Percentiles rank a stretch among this genome's conserved stretches.
These are phyloP conservation scores for Eurotiales sp. DNA, from an alignment of 2,329 filamentous ascomycete genomes.

Conservation along the genomic window DNA sequence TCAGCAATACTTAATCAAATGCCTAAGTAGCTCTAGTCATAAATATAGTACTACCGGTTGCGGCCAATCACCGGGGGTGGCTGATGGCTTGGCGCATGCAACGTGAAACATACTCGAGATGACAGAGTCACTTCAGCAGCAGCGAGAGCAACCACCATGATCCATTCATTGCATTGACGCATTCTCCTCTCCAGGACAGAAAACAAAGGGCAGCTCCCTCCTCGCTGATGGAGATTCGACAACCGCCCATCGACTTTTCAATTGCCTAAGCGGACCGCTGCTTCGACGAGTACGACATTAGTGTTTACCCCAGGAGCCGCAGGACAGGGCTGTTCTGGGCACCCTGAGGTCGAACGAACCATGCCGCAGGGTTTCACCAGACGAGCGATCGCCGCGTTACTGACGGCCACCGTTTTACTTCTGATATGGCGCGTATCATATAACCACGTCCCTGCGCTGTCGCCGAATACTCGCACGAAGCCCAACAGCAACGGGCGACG, in stretches of 20 bases:
- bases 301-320: neutral
- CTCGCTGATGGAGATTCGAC: conserved; percentile 3
- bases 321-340: neutral
- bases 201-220: neutral
- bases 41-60: neutral
- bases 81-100: neutral
- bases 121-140: no score
- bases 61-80: neutral
- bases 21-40: no score
- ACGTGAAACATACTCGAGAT: neutral
- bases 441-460: neutral
- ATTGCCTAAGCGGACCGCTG: conserved; percentile 1
- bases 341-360: neutral
- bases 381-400: conserved; percentile 14
- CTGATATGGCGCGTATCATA: conserved; percentile 13
- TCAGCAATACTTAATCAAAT: no score
- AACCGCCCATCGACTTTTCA: conserved; percentile 1
- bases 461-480: neutral
- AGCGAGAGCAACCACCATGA: no score
- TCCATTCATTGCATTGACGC: neutral
- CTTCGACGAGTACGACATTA: no score
- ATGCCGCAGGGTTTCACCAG: conserved; percentile 14
- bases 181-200: neutral
- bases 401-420: conserved; percentile 10
- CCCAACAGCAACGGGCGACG: conserved; percentile 1